Conservation (phyloP, 805 yeast genomes). For the Saccharomycopsis fermentans region DNA sequence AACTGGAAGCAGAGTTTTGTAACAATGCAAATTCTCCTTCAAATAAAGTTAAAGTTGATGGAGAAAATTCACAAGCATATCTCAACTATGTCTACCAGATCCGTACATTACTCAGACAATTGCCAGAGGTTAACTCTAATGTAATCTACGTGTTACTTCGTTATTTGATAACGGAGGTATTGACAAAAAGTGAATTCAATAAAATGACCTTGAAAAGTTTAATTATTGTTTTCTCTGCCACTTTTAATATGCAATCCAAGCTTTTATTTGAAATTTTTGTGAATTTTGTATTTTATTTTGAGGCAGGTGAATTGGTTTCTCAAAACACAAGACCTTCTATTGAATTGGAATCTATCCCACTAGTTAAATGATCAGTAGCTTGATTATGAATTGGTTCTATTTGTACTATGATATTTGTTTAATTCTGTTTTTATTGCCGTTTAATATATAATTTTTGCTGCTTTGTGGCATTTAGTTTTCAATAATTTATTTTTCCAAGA, state of each 20-base stretch:
- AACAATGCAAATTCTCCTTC: conserved; percentile 18
- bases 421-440: background rate
- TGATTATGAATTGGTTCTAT: background rate
- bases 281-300: conserved; percentile 55
- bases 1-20: conserved; percentile 21
- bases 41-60: conserved; percentile 16
- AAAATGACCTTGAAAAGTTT: conserved; percentile 78
- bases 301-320: conserved; percentile 34
- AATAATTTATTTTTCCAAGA: background rate
- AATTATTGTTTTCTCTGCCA: conserved; percentile 76
- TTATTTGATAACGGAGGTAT: conserved; percentile 49
- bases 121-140: conserved; percentile 50
- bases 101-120: conserved; percentile 16
- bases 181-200: conserved; percentile 50
- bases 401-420: background rate
- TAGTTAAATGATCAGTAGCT: background rate
- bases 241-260: conserved; percentile 57
- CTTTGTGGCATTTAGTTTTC: background rate
- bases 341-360: conserved; percentile 43
- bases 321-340: conserved; percentile 36
- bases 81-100: conserved; percentile 15
- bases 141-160: conserved; percentile 56
- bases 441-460: background rate
- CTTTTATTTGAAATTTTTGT: conserved; percentile 49
- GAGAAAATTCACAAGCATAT: conserved; percentile 11